Evolutionary conservation across 192 early-diverging fungal species (phyloP), one percentile per base, ranked within the genome.

Genomic region (Diversispora eburnea): DNA sequence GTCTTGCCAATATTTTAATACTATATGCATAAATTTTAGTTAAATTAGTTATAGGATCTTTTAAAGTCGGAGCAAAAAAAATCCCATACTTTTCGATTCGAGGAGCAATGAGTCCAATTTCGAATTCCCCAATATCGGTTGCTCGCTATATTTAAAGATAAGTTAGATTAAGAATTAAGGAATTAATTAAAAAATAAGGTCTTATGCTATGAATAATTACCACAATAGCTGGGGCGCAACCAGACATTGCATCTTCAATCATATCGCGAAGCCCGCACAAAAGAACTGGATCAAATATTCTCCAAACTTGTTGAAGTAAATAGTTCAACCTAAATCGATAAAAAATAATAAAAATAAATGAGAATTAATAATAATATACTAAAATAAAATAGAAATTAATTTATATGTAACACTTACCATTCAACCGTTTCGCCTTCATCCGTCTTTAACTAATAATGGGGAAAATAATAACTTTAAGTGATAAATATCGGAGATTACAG

Each of bases 221-320:
- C 25, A 72, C 57, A 72, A 72, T 60, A 47, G 42, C n/a, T 22
- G 70, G 70, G 8, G 70, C 70, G 12, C 54, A 60, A 61, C 70
- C 57, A 72, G 33, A 19, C 70, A 72, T 49, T 22, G 70, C 46
- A 17, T 72, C 70, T 49, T 72, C 70, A 41, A 72, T 8, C 70
- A 60, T 72, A 47, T 72, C 70, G n/a, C 51, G 48, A 42, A 72
- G 22, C 12, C 51, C 48, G 1, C 60, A 20, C 15, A 72, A 60
- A 46, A 72, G 57, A 4, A n/a, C 8, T 33, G 70, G 70, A 15
- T 72, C 52, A 58, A 72, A 60, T 13, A n/a, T 60, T 39, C 46
- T 58, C 70, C 70, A 72, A 19, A 72, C 60, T 61, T 72, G 70
- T 48, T 60, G 70, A 15, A 72, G n/a, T 9, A 72, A 46, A 45